phyloP scores from a whole-genome alignment of 1,284 basidiomycete species.

The Erythrobasidium hasegawianum region DNA sequence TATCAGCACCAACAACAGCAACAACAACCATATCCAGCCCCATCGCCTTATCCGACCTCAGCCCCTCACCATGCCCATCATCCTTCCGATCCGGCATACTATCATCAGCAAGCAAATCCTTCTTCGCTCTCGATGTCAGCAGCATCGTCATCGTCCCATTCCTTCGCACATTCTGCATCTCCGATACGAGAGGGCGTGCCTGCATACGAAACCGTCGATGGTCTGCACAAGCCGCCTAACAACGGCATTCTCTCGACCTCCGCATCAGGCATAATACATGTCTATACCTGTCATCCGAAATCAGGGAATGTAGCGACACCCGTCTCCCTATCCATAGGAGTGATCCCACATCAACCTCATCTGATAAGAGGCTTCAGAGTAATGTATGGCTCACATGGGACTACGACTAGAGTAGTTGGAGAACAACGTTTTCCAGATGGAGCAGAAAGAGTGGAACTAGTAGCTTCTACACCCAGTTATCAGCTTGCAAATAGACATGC shows the following conservation, averaged over 20 bases:
- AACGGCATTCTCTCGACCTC: constrained; percentile 5
- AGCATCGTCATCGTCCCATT: neutral
- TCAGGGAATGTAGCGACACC: constrained; percentile 18
- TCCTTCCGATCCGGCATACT: neutral
- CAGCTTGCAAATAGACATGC: constrained; percentile 10
- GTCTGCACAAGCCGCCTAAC: too few species aligned
- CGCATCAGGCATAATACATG: constrained; percentile 19
- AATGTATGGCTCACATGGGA: constrained; percentile 24
- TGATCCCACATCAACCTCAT: constrained; percentile 16
- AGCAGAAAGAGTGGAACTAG: constrained; percentile 32
- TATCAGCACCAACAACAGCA: too few species aligned
- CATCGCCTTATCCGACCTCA: too few species aligned
- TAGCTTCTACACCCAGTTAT: constrained; percentile 15
- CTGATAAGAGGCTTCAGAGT: constrained; percentile 33
- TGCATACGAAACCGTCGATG: too few species aligned
- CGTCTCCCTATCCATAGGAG: constrained; percentile 25
- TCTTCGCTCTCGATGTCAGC: neutral
- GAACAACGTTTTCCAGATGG: constrained; percentile 14
- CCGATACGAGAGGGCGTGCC: too few species aligned
- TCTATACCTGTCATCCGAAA: constrained; percentile 18
- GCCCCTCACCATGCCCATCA: too few species aligned
- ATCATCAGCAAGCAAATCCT: neutral
- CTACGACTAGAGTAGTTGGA: constrained; percentile 28
- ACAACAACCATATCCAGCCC: too few species aligned
- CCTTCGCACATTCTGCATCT: neutral